Evolutionary conservation across 1,139 yeast genomes (phyloP).

Genomic region (Wickerhamomyces sp.): DNA sequence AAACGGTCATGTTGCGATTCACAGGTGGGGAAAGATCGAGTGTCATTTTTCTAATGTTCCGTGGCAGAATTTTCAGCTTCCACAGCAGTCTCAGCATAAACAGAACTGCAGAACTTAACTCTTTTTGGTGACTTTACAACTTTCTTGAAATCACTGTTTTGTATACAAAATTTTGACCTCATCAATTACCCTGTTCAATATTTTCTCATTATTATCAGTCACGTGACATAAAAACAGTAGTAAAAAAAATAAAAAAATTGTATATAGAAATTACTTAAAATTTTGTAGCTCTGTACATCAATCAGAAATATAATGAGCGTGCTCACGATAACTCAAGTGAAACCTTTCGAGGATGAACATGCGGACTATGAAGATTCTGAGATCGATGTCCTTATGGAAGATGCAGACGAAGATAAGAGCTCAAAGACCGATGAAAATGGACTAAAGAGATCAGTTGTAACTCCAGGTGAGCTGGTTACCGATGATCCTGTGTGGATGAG

Average conservation of each 20-base stretch:
- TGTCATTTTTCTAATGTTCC: neutral
- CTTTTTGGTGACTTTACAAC: neutral
- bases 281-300: too few relatives aligned
- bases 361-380: constrained; percentile 13
- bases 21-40: constrained; percentile 52
- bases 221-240: neutral
- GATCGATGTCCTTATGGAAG: constrained; percentile 13
- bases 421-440: constrained; percentile 15
- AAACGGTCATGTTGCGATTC: constrained; percentile 55
- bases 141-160: too few relatives aligned
- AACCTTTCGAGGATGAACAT: constrained; percentile 12
- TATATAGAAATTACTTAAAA: neutral
- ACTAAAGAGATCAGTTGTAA: constrained; percentile 47
- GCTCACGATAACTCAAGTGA: constrained; percentile 18
- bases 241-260: neutral
- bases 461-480: constrained; percentile 97
- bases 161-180: neutral
- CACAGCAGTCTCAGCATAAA: constrained; percentile 1
- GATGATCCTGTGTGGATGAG: constrained; percentile 98
- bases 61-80: constrained; percentile 2
- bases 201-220: neutral
- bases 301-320: constrained; percentile 14
- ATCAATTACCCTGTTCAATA: neutral
- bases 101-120: neutral
- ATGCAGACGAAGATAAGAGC: constrained; percentile 5